Base-by-base conservation (phyloP, 2,329 filamentous ascomycete species). In the Penicillium brevicompactum region DNA sequence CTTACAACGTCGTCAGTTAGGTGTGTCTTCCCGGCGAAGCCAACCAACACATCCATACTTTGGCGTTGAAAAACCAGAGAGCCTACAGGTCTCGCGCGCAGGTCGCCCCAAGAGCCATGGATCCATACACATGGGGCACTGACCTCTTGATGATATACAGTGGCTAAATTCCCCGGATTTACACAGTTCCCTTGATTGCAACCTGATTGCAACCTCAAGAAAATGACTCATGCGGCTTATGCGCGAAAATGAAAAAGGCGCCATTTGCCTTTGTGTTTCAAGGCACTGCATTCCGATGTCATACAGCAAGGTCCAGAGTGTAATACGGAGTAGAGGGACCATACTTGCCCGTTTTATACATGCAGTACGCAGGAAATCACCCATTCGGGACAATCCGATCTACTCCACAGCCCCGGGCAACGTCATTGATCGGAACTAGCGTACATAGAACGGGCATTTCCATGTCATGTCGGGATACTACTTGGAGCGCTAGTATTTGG, bases 341-440 rank as follows among this genome's bases (percentile, higher is more conserved):
- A 27, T 8, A 27, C 24, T 8, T 8, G 24, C 24, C 24, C 24
- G 24, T 27, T 27, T 27, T 27, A n/a, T 37, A 37, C 34, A 37
- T n/a, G 34, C 34, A 37, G 34, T 13, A 37, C 31, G 21, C 14
- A 18, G 30, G 21, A 46, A 46, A 51, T 51, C 43, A 18, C 49
- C 46, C 49, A 37, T n/a, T 45, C 31, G 49, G 41, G 16, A 30
- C 13, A 44, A 30, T 2, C 34, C 34, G 32, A 51, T 32, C 34
- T 51, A 41, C 49, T 51, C 49, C 49, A 46, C 42, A 46, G 9
- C 14, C 18, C 45, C 18, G 38, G n/a, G 16, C 13, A 46, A 46
- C 49, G 49, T 51, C 49, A 51, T 51, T 41, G n/a, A 41, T 41
- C 38, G 38, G 38, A 41, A 41, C 38, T 41, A 41, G 38, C 21